These are phyloP conservation scores for Eimeria praecox DNA, from an alignment of 169 alveolate genomes.

Conservation along the genomic window DNA sequence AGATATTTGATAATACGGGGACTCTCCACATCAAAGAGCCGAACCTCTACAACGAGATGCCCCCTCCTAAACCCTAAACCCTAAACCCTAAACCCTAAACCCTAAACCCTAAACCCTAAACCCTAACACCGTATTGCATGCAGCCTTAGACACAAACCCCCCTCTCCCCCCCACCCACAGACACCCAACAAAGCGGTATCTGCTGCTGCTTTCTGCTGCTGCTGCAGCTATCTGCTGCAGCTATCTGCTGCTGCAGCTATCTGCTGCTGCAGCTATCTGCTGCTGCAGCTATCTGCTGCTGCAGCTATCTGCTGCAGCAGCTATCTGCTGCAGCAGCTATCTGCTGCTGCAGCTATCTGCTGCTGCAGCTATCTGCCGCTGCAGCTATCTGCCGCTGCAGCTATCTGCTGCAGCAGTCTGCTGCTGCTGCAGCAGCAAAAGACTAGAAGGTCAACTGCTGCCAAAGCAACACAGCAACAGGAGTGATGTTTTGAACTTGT, in stretches of 20 bases:
- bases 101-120: not conserved
- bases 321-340: too few relatives aligned
- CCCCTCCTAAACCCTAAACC: conserved; percentile 27
- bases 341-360: too few relatives aligned
- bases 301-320: not conserved
- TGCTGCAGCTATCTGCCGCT: not conserved
- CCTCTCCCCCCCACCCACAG: not conserved
- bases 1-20: conserved; percentile 74
- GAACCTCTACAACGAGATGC: conserved; percentile 18
- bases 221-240: conserved; percentile 15
- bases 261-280: not conserved
- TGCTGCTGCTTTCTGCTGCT: not conserved
- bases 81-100: conserved; percentile 15
- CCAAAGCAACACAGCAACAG: conserved; percentile 1
- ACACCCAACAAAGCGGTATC: not conserved
- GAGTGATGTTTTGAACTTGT: not conserved
- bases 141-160: not conserved
- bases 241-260: not conserved
- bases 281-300: not conserved
- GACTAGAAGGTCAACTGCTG: too few relatives aligned
- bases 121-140: not conserved
- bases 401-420: too few relatives aligned
- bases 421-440: conserved; percentile 38
- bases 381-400: too few relatives aligned
- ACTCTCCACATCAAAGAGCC: conserved; percentile 48